phyloP scores from a whole-genome alignment of 495 filamentous ascomycete species.

The Evernia prunastri region DNA sequence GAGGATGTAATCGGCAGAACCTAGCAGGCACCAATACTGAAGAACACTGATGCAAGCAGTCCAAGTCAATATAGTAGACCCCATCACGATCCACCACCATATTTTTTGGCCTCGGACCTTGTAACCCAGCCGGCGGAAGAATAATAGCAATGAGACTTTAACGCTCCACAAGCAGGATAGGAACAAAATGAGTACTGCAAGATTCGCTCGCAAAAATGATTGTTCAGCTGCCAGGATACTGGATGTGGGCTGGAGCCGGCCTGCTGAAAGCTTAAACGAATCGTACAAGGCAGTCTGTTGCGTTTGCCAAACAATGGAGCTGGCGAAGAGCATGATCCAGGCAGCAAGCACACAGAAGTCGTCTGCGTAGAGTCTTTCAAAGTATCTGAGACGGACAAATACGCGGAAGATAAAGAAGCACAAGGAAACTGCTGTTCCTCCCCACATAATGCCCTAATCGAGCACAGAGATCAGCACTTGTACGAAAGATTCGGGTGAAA shows the following conservation, averaged over 20 bases:
- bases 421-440: constrained; percentile 24
- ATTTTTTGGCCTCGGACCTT: constrained; percentile 21
- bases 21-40: neutral
- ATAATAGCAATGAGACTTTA: constrained; percentile 25
- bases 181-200: constrained; percentile 14
- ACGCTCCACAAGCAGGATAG: constrained; percentile 24
- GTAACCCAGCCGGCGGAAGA: constrained; percentile 26
- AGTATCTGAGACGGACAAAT: constrained; percentile 23
- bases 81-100: constrained; percentile 26
- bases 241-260: neutral
- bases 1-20: neutral
- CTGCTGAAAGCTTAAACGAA: constrained; percentile 3
- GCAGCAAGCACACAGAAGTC: constrained; percentile 26
- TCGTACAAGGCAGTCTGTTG: neutral
- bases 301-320: constrained; percentile 26
- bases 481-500: neutral
- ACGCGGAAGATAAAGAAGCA: constrained; percentile 27
- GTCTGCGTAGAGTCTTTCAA: constrained; percentile 26
- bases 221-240: neutral
- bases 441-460: constrained; percentile 13
- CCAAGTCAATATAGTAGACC: constrained; percentile 20
- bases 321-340: constrained; percentile 26
- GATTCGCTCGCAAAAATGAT: neutral
- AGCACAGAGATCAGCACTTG: neutral
- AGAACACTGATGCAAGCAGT: constrained; percentile 16